Evolutionary conservation across 148 eudicot genomes (phyloP), one percentile per base, ranked within the genome.

Genomic region (Silene latifolia): DNA sequence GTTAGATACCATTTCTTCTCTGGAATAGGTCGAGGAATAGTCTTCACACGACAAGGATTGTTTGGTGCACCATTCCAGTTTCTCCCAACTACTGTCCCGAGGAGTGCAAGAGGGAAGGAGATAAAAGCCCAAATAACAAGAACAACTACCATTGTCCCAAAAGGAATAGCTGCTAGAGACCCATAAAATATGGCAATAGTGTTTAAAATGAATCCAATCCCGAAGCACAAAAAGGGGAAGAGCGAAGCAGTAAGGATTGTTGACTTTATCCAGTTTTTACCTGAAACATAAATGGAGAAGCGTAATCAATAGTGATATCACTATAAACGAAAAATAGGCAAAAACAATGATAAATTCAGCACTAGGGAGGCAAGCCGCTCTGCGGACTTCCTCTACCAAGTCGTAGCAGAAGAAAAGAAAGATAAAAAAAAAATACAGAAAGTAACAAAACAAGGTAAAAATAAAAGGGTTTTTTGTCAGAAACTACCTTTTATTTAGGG

Each of bases 1-100:
- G 96, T 91, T 72, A 91, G 88, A 69, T 91, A 91, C 96, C 96
- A 91, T 72, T 91, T 91, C 87, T 91, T 91, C 80, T 91, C 90
- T 6, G 96, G 96, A 65, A 91, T 91, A 65, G 96, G 96, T 64
- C 94, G 87, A 72, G 94, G 91, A 80, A 90, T 90, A 65, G 94
- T 90, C 84, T 90, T 90, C 80, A 90, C 91, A 5, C 94, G 91
- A 53, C 94, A 90, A 11, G 94, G 94, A 72, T 88, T 90, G 76
- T 89, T 89, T 29, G 91, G 93, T 54, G 89, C 88, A 75, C 93
- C 93, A 72, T 83, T 88, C 83, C 87, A 88, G 73, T 90, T 90
- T 83, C 92, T 86, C 73, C 96, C 96, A 15, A 90, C 81, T 54
- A 90, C 96, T 5, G 96, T 90, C 60, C 96, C 96, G 78, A 90